phyloP scores from a whole-genome alignment of 192 early-diverging fungal species.

The Coemansia sp. region DNA sequence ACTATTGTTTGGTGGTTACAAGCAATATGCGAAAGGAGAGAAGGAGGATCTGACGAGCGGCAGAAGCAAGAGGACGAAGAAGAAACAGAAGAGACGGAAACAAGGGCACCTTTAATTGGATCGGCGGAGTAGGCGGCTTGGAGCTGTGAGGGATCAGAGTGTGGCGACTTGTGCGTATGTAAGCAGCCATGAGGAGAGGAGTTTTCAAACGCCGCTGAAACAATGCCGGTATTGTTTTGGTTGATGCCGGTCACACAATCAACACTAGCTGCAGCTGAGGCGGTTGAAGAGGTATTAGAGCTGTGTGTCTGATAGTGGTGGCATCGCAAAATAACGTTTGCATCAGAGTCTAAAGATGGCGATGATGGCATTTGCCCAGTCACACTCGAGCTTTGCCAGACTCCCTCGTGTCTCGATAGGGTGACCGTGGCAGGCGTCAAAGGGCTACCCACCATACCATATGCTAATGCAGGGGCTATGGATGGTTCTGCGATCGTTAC shows the following conservation, averaged over 20 bases:
- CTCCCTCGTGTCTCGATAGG: background rate
- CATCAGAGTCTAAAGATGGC: background rate
- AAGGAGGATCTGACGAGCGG: background rate
- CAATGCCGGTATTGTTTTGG: background rate
- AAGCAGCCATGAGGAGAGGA: background rate
- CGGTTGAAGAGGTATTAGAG: background rate
- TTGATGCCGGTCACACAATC: conserved; percentile 2
- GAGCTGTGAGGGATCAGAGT: background rate
- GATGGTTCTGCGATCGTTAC: background rate
- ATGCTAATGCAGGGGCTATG: background rate
- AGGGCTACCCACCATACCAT: background rate
- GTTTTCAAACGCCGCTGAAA: background rate
- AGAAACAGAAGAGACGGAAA: background rate
- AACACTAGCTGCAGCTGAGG: background rate
- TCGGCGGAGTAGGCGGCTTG: background rate
- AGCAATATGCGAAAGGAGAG: conserved; percentile 3
- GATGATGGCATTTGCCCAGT: background rate
- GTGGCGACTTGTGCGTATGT: conserved; percentile 5
- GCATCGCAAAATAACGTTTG: background rate
- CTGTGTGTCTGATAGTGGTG: background rate
- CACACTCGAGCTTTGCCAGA: background rate
- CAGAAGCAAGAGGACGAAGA: background rate
- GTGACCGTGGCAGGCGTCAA: background rate
- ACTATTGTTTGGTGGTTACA: conserved; percentile 7
- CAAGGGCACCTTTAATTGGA: conserved; percentile 1